Percentiles rank a stretch among this genome's conserved stretches.
phyloP scores from a whole-genome alignment of 805 yeast genomes.

The Wickerhamiella siamensis region DNA sequence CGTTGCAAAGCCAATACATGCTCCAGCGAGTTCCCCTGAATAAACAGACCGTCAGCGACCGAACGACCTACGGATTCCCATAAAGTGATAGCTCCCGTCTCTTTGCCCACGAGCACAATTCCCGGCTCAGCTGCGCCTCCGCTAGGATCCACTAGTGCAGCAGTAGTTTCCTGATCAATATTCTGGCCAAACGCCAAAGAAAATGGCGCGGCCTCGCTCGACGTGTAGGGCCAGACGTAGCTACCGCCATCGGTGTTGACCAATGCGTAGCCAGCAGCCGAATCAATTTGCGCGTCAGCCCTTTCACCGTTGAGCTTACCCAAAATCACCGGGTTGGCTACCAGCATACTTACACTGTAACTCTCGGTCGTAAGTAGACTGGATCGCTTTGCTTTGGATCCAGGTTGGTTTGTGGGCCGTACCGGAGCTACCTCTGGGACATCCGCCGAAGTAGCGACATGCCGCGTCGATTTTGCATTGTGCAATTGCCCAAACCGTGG shows the following conservation, averaged over 20 bases:
- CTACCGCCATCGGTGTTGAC: constrained; percentile 37
- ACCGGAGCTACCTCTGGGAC: not conserved
- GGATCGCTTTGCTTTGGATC: constrained; percentile 3
- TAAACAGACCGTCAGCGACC: constrained; percentile 44
- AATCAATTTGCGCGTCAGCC: constrained; percentile 33
- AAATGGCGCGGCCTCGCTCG: constrained; percentile 45
- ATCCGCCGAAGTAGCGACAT: not conserved
- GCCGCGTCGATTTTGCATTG: not conserved
- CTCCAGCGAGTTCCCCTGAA: constrained; percentile 24
- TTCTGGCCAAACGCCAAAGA: constrained; percentile 24
- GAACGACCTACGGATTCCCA: constrained; percentile 65
- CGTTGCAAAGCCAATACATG: constrained; percentile 31
- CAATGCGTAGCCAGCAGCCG: constrained; percentile 35
- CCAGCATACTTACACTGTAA: constrained; percentile 42
- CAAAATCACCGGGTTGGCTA: constrained; percentile 38
- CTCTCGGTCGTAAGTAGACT: constrained; percentile 47
- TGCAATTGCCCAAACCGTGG: not conserved
- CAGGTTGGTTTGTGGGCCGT: constrained; percentile 15
- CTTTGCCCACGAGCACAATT: constrained; percentile 45
- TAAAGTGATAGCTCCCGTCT: constrained; percentile 46
- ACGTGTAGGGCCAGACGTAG: constrained; percentile 53
- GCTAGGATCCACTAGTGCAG: constrained; percentile 43
- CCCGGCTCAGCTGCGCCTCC: constrained; percentile 50
- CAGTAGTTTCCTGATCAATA: constrained; percentile 22
- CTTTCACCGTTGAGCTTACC: constrained; percentile 12